phyloP scores from a whole-genome alignment of 805 yeast species.

The Metschnikowia gruessii region DNA sequence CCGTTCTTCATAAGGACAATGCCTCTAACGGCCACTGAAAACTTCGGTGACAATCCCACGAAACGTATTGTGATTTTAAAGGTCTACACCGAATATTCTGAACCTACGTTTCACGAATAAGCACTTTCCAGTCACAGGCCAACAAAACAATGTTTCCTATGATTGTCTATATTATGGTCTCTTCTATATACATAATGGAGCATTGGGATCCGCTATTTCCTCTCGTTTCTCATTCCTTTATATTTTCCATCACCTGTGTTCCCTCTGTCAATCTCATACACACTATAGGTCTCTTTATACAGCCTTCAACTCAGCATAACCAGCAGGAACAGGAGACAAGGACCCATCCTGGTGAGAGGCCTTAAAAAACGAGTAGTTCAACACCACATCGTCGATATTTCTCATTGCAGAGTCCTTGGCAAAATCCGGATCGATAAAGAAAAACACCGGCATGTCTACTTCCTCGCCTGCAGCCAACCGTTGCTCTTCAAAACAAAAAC shows the following conservation, averaged over 20 bases:
- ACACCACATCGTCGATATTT: conserved; percentile 81
- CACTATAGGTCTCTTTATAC: background rate
- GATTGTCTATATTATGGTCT: too few relatives aligned
- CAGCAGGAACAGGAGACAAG: conserved; percentile 37
- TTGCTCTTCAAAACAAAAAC: conserved; percentile 98
- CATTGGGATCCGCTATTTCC: background rate
- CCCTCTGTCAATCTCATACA: too few relatives aligned
- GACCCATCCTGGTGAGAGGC: conserved; percentile 46
- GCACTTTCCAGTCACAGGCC: too few relatives aligned
- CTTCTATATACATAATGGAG: background rate
- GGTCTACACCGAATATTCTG: too few relatives aligned
- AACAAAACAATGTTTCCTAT: too few relatives aligned
- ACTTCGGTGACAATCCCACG: too few relatives aligned
- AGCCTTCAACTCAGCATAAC: conserved; percentile 10
- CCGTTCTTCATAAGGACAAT: too few relatives aligned
- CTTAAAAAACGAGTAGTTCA: conserved; percentile 90
- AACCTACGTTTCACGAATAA: too few relatives aligned
- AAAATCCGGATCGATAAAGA: conserved; percentile 94
- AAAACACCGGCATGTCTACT: conserved; percentile 98
- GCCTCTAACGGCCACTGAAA: too few relatives aligned
- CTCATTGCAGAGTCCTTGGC: conserved; percentile 91
- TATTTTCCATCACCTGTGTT: too few relatives aligned
- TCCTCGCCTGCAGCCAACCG: conserved; percentile 92
- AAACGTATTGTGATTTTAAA: too few relatives aligned
- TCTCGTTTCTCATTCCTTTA: too few relatives aligned